Conservation (phyloP, 495 filamentous ascomycete species). For the Penicillium taxi region DNA sequence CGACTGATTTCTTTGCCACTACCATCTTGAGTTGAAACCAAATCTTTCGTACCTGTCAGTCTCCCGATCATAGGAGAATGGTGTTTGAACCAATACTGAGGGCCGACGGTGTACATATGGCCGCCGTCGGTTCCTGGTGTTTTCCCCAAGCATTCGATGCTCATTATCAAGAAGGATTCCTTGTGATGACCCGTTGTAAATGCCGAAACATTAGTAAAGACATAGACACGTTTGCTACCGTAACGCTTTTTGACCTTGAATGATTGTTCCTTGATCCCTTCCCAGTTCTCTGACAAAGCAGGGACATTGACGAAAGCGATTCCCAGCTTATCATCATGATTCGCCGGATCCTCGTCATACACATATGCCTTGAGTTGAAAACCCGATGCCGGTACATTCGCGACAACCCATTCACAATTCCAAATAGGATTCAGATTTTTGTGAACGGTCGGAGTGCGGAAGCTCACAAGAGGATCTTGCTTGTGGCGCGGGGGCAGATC, state of each 20-base stretch:
- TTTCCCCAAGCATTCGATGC: conserved; percentile 64
- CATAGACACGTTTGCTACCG: conserved; percentile 77
- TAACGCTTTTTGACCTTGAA: conserved; percentile 75
- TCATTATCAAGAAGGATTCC: conserved; percentile 56
- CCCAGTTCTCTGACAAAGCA: conserved; percentile 54
- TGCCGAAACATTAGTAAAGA: conserved; percentile 55
- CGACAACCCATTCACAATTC: conserved; percentile 80
- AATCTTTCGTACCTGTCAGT: conserved; percentile 67
- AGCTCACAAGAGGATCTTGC: conserved; percentile 62
- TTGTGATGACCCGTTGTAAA: conserved; percentile 48
- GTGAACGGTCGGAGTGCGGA: conserved; percentile 68
- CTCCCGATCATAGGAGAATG: conserved; percentile 84
- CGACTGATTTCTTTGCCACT: conserved; percentile 45
- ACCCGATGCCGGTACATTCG: conserved; percentile 70
- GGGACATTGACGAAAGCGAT: conserved; percentile 62
- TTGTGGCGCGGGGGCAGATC: conserved; percentile 64
- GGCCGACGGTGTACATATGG: conserved; percentile 69
- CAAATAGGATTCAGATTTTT: conserved; percentile 64
- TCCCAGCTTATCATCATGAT: conserved; percentile 82
- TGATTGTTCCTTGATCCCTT: conserved; percentile 52
- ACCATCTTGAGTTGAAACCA: conserved; percentile 35
- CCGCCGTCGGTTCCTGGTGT: conserved; percentile 64
- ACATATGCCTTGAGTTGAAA: conserved; percentile 73
- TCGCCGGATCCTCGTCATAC: conserved; percentile 80
- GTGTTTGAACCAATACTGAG: conserved; percentile 73